These are phyloP conservation scores for Ceratobasidium sp. DNA, from an alignment of 1,284 basidiomycete species.

Conservation along the genomic window DNA sequence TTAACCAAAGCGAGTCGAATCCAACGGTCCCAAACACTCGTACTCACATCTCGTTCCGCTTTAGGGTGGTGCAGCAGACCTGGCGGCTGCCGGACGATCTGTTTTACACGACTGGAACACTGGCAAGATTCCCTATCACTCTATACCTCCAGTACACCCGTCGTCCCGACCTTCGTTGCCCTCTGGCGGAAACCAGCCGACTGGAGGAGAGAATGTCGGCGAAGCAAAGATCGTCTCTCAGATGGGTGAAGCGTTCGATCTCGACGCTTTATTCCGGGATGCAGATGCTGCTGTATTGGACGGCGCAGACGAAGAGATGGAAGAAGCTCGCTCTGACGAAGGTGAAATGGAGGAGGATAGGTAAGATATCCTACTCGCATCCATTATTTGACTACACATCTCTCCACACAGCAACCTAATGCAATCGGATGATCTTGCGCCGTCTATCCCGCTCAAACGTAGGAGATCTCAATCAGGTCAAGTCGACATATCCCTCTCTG, in stretches of 20 bases:
- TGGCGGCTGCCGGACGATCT: conserved; percentile 81
- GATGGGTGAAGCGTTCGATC: conserved; percentile 74
- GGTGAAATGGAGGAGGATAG: conserved; percentile 34
- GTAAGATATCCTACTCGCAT: background rate
- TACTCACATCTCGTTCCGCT: background rate
- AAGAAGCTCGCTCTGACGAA: conserved; percentile 47
- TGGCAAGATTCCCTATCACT: conserved; percentile 92
- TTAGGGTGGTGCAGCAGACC: conserved; percentile 90
- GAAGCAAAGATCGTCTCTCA: conserved; percentile 71
- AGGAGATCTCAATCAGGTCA: conserved; percentile 45
- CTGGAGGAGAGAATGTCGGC: conserved; percentile 75
- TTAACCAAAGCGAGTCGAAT: conserved; percentile 69
- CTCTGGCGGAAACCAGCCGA: conserved; percentile 47
- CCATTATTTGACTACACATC: conserved; percentile 35
- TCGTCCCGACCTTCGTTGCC: conserved; percentile 66
- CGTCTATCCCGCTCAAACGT: conserved; percentile 53
- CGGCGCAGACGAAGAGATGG: conserved; percentile 50
- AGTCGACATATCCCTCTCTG: conserved; percentile 21
- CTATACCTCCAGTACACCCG: conserved; percentile 81
- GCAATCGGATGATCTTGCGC: conserved; percentile 57
- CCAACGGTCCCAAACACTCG: background rate
- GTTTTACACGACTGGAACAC: conserved; percentile 96
- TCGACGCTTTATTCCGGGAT: conserved; percentile 75
- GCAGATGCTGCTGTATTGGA: conserved; percentile 76
- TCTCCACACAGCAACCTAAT: conserved; percentile 48